These are phyloP conservation scores for Penicillium lagena DNA, from an alignment of 495 filamentous ascomycete species.

Conservation along the genomic window DNA sequence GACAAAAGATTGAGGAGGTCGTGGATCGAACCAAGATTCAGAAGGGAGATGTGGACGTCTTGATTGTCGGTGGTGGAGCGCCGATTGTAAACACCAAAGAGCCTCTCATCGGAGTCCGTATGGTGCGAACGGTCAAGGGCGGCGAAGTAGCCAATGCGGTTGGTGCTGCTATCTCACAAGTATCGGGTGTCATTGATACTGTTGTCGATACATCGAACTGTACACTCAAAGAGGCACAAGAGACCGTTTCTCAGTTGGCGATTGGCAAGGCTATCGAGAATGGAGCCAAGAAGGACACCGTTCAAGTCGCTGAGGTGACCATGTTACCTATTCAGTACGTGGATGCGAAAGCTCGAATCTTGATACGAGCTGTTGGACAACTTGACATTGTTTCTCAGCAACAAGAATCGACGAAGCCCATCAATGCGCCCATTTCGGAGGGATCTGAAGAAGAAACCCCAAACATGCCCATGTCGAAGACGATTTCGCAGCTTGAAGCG, in stretches of 20 bases:
- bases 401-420: neutral
- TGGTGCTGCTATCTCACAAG: conserved; percentile 44
- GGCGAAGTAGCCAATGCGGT: conserved; percentile 50
- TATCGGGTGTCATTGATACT: conserved; percentile 28
- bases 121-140: conserved; percentile 9
- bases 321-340: conserved; percentile 31
- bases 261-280: conserved; percentile 33
- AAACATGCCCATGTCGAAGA: too few relatives aligned
- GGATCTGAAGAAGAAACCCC: too few relatives aligned
- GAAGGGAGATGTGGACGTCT: conserved; percentile 23
- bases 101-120: conserved; percentile 12
- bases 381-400: conserved; percentile 8
- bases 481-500: neutral
- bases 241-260: conserved; percentile 28
- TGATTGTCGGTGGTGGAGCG: conserved; percentile 23
- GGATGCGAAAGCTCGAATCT: conserved; percentile 23
- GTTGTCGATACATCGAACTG: conserved; percentile 33
- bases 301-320: conserved; percentile 27
- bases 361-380: conserved; percentile 29
- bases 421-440: neutral
- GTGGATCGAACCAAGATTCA: conserved; percentile 21
- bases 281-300: conserved; percentile 19
- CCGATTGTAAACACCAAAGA: conserved; percentile 12
- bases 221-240: conserved; percentile 23
- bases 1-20: conserved; percentile 12